Percentiles rank a stretch among this genome's conserved stretches.
These are phyloP conservation scores for Backusella luteola DNA, from an alignment of 192 early-diverging fungal genomes.

Conservation along the genomic window DNA sequence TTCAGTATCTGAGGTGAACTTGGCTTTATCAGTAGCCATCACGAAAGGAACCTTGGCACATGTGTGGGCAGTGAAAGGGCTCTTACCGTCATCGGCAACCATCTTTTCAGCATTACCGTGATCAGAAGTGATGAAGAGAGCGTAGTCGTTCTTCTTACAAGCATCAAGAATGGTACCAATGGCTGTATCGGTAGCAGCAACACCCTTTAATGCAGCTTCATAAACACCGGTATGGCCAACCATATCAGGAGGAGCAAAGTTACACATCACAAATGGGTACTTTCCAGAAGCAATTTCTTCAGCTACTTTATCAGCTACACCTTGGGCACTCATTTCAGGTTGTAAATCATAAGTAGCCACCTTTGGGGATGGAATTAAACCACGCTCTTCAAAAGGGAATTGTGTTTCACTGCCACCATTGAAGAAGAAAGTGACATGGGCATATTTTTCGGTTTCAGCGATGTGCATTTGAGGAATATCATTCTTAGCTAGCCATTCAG, in stretches of 20 bases:
- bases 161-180: slow-evolving; percentile 94
- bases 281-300: slow-evolving; percentile 72
- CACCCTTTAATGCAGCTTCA: slow-evolving; percentile 86
- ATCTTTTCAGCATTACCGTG: slow-evolving; percentile 99
- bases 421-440: slow-evolving; percentile 99
- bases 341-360: slow-evolving; percentile 98
- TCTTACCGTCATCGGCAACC: slow-evolving; percentile 74
- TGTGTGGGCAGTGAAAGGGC: slow-evolving; percentile 98
- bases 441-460: slow-evolving; percentile 99
- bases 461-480: slow-evolving; percentile 89
- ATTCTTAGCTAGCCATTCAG: slow-evolving; percentile 92
- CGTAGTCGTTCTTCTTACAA: slow-evolving; percentile 86
- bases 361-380: slow-evolving; percentile 86
- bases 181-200: slow-evolving; percentile 91
- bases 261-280: slow-evolving; percentile 96
- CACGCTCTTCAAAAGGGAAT: slow-evolving; percentile 85
- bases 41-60: slow-evolving; percentile 87
- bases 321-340: slow-evolving; percentile 92
- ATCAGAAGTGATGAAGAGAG: slow-evolving; percentile 94
- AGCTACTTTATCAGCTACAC: slow-evolving; percentile 89
- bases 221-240: slow-evolving; percentile 97
- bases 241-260: slow-evolving; percentile 98
- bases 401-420: slow-evolving; percentile 98
- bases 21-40: slow-evolving; percentile 62
- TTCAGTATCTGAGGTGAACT: slow-evolving; percentile 47